phyloP scores from a whole-genome alignment of 129 eudicot species.

The Saussurea involucrata region DNA sequence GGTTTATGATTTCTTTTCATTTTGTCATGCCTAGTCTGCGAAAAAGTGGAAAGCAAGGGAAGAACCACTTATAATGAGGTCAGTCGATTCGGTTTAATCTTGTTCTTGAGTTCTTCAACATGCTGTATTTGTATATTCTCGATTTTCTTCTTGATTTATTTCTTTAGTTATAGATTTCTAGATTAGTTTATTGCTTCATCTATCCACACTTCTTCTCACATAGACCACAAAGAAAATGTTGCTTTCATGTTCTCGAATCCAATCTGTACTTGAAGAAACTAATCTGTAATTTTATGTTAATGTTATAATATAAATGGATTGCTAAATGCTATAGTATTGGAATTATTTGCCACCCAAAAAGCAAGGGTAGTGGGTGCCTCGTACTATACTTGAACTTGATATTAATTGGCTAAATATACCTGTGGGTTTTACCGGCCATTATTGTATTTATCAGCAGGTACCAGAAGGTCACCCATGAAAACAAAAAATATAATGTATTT shows the following conservation, averaged over 20 bases:
- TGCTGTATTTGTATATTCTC: neutral
- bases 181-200: neutral
- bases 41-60: constrained; percentile 88
- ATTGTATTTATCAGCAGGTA: too few species aligned
- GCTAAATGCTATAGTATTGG: too few species aligned
- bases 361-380: neutral
- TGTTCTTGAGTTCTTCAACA: constrained; percentile 16
- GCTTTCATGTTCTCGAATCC: neutral
- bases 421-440: too few species aligned
- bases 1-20: constrained; percentile 10
- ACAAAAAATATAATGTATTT: too few species aligned
- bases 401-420: too few species aligned
- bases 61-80: constrained; percentile 91
- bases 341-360: neutral
- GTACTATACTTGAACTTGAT: too few species aligned
- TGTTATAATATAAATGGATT: neutral
- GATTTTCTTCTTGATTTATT: neutral
- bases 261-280: neutral
- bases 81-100: constrained; percentile 21
- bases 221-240: neutral
- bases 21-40: constrained; percentile 48
- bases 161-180: neutral
- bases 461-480: too few species aligned
- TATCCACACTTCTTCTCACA: neutral
- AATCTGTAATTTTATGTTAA: neutral